These are phyloP conservation scores for Dicorynia guianensis DNA, from an alignment of 306 rosid species.

Conservation along the genomic window DNA sequence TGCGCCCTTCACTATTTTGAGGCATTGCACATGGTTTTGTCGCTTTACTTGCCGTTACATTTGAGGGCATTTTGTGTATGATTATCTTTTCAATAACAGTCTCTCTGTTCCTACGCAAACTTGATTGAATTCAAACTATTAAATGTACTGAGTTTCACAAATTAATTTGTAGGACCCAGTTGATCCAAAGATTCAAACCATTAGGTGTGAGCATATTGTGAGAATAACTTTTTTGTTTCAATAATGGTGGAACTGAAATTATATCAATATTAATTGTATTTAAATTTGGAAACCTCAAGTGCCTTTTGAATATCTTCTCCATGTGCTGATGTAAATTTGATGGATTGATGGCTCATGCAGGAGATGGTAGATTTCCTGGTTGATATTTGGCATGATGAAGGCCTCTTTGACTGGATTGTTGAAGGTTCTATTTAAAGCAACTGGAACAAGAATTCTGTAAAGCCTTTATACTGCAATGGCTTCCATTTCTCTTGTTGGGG, in stretches of 20 bases:
- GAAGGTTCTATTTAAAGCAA: conserved; percentile 31
- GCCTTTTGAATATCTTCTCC: conserved; percentile 22
- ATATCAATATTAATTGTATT: neutral
- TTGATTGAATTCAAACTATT: too few relatives aligned
- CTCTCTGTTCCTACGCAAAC: too few relatives aligned
- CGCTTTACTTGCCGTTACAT: conserved; percentile 1
- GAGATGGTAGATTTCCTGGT: conserved; percentile 98
- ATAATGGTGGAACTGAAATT: neutral
- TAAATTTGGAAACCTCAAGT: neutral
- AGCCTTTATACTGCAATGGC: conserved; percentile 44
- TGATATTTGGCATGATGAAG: conserved; percentile 92
- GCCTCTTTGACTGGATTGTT: conserved; percentile 65
- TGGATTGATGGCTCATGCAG: conserved; percentile 57
- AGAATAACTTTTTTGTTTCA: too few relatives aligned
- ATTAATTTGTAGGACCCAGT: too few relatives aligned
- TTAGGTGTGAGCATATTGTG: too few relatives aligned
- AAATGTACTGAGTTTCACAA: too few relatives aligned
- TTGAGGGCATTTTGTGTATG: neutral
- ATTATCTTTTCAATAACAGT: conserved; percentile 11
- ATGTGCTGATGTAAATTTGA: conserved; percentile 36
- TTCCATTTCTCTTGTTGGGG: conserved; percentile 24
- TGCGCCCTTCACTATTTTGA: neutral
- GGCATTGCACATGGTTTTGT: neutral
- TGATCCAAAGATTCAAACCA: too few relatives aligned
- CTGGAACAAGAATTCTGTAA: conserved; percentile 38